Evolutionary conservation across 2,329 filamentous ascomycete genomes (phyloP).

Genomic region (Fusarium stilboides): DNA sequence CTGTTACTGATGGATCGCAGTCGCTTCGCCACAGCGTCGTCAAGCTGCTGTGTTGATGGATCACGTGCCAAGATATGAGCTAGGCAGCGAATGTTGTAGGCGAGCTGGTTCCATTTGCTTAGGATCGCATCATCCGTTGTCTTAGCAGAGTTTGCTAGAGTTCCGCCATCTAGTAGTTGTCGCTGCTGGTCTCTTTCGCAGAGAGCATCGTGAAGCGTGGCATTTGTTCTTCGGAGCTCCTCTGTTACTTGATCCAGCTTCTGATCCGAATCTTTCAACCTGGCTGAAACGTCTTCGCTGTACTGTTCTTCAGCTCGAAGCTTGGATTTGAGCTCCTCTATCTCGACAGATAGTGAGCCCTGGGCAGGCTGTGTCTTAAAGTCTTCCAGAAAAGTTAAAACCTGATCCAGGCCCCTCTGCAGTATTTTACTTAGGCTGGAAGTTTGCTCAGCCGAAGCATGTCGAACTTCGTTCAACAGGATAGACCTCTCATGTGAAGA

Average conservation of each 20-base stretch:
- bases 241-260: neutral
- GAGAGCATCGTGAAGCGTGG: neutral
- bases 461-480: neutral
- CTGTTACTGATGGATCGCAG: accelerated
- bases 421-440: neutral
- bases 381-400: neutral
- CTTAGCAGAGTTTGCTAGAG: constrained; percentile 26
- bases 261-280: neutral
- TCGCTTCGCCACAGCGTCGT: accelerated
- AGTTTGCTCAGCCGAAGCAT: neutral
- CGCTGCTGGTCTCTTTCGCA: constrained; percentile 10
- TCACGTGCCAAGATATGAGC: neutral
- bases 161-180: neutral
- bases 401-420: neutral
- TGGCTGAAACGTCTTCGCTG: neutral
- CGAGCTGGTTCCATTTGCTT: constrained; percentile 34
- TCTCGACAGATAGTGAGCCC: accelerated
- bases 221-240: neutral
- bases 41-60: accelerated
- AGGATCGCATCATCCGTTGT: constrained; percentile 23
- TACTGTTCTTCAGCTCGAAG: accelerated
- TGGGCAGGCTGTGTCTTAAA: accelerated
- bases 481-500: neutral
- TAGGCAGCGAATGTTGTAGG: constrained; percentile 36
- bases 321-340: neutral